Evolutionary conservation across 139 green algal genomes (phyloP), one percentile per base, ranked within the genome.

Genomic region (Chlorella sp.): DNA sequence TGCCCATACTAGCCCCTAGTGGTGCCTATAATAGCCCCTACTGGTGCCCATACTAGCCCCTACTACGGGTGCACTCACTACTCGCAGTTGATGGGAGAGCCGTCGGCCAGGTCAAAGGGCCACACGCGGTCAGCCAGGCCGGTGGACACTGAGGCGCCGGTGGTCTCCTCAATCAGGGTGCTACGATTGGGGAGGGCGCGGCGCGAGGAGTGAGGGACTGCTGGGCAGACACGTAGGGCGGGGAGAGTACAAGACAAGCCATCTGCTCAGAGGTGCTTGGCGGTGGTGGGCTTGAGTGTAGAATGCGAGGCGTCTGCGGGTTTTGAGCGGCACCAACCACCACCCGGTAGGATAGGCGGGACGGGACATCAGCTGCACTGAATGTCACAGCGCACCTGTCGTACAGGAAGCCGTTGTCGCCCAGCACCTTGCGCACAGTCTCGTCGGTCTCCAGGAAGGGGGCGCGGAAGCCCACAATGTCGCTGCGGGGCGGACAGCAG

Each of bases 81-180:
- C 12, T 60, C 51, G 51, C 51, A 60, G 51, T 60, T 60, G 51
- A 60, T 60, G 51, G 51, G 51, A 15, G 51, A 60, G 51, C 51
- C 51, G 51, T 60, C 21, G 18, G 51, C 51, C 12, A 60, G 51
- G 56, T 81, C 69, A 36, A 81, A 89, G 17, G 85, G 85, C 75
- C 80, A 90, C 67, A 90, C 38, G 16, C 69, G 70, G 1, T 68
- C 30, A 34, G 12, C 56, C 70, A 44, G 26, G 65, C 63, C 60
- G 9, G 12, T 23, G 62, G 78, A 74, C 23, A 88, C 6, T 13
- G 34, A 62, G 60, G 26, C 25, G 63, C 41, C 47, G 18, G 36
- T 39, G 44, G 60, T 25, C 21, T 34, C 15, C 76, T 86, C 76
- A 34, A 80, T 88, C 44, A 88, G 64, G 47, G 84, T 44, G 75